phyloP scores from a whole-genome alignment of 2,329 filamentous ascomycete genomes.

The Alternaria sp. region DNA sequence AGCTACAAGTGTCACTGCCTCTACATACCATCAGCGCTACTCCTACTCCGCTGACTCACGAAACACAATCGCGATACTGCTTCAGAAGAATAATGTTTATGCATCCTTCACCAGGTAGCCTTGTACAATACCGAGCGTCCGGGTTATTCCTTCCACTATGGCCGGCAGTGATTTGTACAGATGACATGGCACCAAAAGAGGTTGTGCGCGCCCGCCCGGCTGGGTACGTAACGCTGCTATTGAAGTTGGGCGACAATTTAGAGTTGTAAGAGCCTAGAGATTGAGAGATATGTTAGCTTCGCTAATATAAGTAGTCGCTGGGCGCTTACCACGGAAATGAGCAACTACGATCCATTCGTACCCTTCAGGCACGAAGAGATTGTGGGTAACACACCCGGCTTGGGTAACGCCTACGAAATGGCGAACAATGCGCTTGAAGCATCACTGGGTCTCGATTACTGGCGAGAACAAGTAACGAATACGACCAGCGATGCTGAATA shows the following conservation, averaged over 20 bases:
- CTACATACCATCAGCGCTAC: neutral
- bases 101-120: constrained; percentile 12
- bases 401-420: constrained; percentile 22
- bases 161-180: constrained; percentile 32
- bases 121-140: constrained; percentile 19
- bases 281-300: too few species aligned
- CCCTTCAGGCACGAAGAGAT: constrained; percentile 2
- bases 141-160: constrained; percentile 16
- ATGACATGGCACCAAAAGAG: constrained; percentile 25
- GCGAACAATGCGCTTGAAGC: constrained; percentile 5
- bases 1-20: neutral
- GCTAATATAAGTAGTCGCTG: constrained; percentile 28
- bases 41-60: neutral
- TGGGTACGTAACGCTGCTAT: constrained; percentile 21
- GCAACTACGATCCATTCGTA: constrained; percentile 22
- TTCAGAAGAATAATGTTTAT: neutral
- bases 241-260: constrained; percentile 21
- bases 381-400: constrained; percentile 6
- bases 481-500: neutral
- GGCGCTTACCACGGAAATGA: constrained; percentile 23
- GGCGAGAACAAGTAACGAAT: constrained; percentile 15
- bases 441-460: constrained; percentile 17
- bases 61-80: neutral
- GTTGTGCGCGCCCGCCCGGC: constrained; percentile 19
- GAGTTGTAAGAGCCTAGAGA: constrained; percentile 21